Base-by-base conservation (phyloP, 2,329 filamentous ascomycete genomes). In the Colletotrichum salicis region DNA sequence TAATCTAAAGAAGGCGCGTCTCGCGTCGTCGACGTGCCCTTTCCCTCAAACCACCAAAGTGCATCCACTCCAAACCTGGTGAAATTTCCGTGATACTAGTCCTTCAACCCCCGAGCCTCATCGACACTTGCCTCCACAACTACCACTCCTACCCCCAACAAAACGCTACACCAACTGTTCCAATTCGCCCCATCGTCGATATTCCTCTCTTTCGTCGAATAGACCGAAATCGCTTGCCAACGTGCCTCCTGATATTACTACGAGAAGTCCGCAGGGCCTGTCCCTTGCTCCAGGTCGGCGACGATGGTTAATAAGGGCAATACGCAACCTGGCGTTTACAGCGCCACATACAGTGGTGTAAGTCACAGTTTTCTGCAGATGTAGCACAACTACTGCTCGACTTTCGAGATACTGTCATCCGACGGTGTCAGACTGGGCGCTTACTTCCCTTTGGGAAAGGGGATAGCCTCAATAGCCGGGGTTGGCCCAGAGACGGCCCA, bases 301-400 rank as follows among this genome's bases (percentile, higher is more conserved):
- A 73, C 60, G 59, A 89, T 89, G 87, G 85, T 84, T 73, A 87
- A 88, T 73, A 87, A 88, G 78, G 82, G 78, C 76, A 78, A 75
- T 74, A 77, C 78, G 56, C 76, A 69, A 76, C 74, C 85, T 31
- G 88, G 88, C 78, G 87, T 92, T 72, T 92, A 91, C 82, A 91
- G 89, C 81, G 90, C 90, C 74, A 92, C 90, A 24, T 92, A 92
- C 79, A 92, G 90, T 81, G 90, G 90, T 80, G 90, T 92, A 84
- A 83, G 88, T 86, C 37, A 19, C 35, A 75, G 55, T 67, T 33
- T 71, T 64, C 35, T 27, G 61, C 67, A 29, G 35, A 33, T 59
- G 62, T 52, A 22, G n/a, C n/a, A 11, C 1, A 19, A 3, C 22
- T 4, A 15, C 31, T 64, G 12, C 19, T n/a, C 15, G 8, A 15